Percentiles rank a stretch among this genome's conserved stretches.
These are phyloP conservation scores for Fusarium decemcellulare DNA, from an alignment of 2,329 filamentous ascomycete species.

Conservation along the genomic window DNA sequence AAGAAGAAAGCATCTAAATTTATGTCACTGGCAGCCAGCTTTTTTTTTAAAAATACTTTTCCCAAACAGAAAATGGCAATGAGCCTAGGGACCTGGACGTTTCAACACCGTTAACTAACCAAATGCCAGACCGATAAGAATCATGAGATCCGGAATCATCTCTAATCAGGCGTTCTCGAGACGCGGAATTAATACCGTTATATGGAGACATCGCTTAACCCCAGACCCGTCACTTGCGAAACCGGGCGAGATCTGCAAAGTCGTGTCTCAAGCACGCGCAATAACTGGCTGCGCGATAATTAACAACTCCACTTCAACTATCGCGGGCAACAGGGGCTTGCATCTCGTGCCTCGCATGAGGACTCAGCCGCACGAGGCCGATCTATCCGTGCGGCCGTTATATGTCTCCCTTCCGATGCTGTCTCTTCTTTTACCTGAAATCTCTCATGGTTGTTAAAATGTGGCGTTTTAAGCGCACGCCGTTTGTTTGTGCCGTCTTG, in stretches of 20 bases:
- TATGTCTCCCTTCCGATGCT: background rate
- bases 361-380: background rate
- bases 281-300: background rate
- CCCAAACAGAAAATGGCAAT: no score
- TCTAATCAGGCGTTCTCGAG: no score
- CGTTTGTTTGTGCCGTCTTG: background rate
- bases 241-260: background rate
- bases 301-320: background rate
- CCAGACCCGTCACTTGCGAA: background rate
- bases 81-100: no score
- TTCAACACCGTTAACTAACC: no score
- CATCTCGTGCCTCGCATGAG: background rate
- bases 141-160: no score
- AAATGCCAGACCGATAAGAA: no score
- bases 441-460: background rate
- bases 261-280: background rate
- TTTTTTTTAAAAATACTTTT: no score
- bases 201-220: no score
- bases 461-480: background rate
- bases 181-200: conserved; percentile 5
- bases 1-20: no score
- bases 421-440: background rate
- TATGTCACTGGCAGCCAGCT: no score
- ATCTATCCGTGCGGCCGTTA: background rate
- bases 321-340: background rate